Evolutionary conservation across 768 basidiomycete species (phyloP).

Genomic region (Lactarius hatsudake): DNA sequence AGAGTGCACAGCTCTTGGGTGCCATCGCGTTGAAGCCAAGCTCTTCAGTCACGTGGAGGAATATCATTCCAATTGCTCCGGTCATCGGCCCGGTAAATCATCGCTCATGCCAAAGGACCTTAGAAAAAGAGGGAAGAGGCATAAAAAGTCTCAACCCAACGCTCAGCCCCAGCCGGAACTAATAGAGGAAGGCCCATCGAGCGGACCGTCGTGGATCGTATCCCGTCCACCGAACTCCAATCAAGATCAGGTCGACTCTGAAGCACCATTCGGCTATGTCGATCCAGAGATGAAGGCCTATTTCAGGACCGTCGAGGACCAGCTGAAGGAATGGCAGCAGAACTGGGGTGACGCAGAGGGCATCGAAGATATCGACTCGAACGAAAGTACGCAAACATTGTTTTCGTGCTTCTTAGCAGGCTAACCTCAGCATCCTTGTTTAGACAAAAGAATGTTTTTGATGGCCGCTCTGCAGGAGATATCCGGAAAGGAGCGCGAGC

Average conservation of each 20-base stretch:
- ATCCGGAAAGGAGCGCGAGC: constrained; percentile 81
- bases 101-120: constrained; percentile 70
- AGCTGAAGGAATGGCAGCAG: constrained; percentile 85
- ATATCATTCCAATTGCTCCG: no score
- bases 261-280: constrained; percentile 87
- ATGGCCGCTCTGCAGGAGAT: constrained; percentile 82
- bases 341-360: constrained; percentile 45
- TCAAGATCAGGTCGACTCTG: constrained; percentile 47
- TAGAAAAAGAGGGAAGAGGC: constrained; percentile 74
- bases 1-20: constrained; percentile 75
- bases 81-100: background rate
- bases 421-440: constrained; percentile 9
- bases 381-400: constrained; percentile 53
- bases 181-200: constrained; percentile 17
- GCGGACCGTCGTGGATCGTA: constrained; percentile 73
- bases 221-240: constrained; percentile 35
- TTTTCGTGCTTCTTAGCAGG: constrained; percentile 27
- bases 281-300: constrained; percentile 92
- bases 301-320: constrained; percentile 83
- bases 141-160: constrained; percentile 49
- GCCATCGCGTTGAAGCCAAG: constrained; percentile 51
- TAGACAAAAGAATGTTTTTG: constrained; percentile 52
- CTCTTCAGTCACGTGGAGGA: no score
- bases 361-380: constrained; percentile 55
- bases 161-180: constrained; percentile 28